Evolutionary conservation across 2,329 filamentous ascomycete genomes (phyloP), one percentile per base, ranked within the genome.

Genomic region (Fusarium beomiforme): DNA sequence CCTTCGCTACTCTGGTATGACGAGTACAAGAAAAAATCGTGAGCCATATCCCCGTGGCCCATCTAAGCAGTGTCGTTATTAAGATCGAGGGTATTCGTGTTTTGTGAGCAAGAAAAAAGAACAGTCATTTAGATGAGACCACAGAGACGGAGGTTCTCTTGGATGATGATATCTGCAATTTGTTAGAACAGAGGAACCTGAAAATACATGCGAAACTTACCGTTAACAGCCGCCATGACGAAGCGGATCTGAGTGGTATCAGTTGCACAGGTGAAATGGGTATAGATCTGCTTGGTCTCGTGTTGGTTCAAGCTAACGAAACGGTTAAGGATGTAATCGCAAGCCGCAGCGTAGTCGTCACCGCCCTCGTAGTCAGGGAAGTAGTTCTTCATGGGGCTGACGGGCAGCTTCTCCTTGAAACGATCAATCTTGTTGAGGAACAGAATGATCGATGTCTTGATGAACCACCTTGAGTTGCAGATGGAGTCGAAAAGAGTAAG

Each of bases 251-350:
- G 96, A 78, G 96, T 98, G 34, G 96, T 99, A 81, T 99, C 96
- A 51, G 96, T 99, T 68, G 96, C 96, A 82, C 96, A 98, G 54
- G 96, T 99, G 85, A 99, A 99, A 84, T 98, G 96, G 65, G 96
- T 99, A 88, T 99, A 99, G 82, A 99, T 98, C 83, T 99, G 96
- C 88, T 99, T 99, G 59, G 94, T 97, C 86, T 98, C 96, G 82
- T 98, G 95, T 84, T 98, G 96, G 86, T 99, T 99, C 81, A 99
- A 87, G 81, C 93, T 96, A 78, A 98, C 96, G 83, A 99, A 99
- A 80, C 96, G 91, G 88, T 98, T 98, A 70, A 99, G 89, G 78
- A 99, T 98, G 85, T 99, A 99, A 83, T 99, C 95, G 85, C 96
- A 99, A 39, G 96, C 96, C 55, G 94, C 92, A 42, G 92, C 91